Percentiles rank a stretch among this genome's conserved stretches.
Conservation (phyloP, 2,329 filamentous ascomycete species). For the Talaromyces sp. region DNA sequence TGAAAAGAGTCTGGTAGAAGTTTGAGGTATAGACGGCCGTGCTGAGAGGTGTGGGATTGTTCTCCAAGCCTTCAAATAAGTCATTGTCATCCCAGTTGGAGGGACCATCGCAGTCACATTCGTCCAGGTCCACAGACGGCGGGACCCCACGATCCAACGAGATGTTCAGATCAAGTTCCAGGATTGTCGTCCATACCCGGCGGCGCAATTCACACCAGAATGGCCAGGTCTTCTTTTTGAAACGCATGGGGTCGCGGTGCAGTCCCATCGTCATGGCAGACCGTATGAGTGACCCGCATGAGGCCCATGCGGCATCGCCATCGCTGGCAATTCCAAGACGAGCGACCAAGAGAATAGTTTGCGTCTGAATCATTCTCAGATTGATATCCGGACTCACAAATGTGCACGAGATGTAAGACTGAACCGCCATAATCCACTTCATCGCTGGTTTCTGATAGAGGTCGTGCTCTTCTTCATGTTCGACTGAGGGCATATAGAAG, state of each 20-base stretch:
- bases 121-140: conserved; percentile 37
- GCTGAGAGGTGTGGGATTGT: conserved; percentile 22
- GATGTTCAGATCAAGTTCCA: conserved; percentile 46
- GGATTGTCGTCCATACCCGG: conserved; percentile 49
- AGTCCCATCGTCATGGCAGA: conserved; percentile 48
- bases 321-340: conserved; percentile 35
- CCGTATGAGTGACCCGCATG: conserved; percentile 43
- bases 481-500: conserved; percentile 29
- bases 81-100: conserved; percentile 44
- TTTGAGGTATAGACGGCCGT: conserved; percentile 25
- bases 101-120: conserved; percentile 41
- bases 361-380: conserved; percentile 37
- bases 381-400: conserved; percentile 35
- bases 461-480: conserved; percentile 22
- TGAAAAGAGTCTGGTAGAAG: conserved; percentile 33
- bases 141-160: conserved; percentile 39
- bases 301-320: conserved; percentile 39
- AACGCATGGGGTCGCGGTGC: conserved; percentile 42
- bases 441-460: conserved; percentile 52
- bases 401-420: conserved; percentile 37
- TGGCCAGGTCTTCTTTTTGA: conserved; percentile 34
- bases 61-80: conserved; percentile 31
- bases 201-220: conserved; percentile 51
- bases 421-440: conserved; percentile 41
- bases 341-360: conserved; percentile 37